Conservation (phyloP, 208 protist species). For the Trypanosoma lewisi region DNA sequence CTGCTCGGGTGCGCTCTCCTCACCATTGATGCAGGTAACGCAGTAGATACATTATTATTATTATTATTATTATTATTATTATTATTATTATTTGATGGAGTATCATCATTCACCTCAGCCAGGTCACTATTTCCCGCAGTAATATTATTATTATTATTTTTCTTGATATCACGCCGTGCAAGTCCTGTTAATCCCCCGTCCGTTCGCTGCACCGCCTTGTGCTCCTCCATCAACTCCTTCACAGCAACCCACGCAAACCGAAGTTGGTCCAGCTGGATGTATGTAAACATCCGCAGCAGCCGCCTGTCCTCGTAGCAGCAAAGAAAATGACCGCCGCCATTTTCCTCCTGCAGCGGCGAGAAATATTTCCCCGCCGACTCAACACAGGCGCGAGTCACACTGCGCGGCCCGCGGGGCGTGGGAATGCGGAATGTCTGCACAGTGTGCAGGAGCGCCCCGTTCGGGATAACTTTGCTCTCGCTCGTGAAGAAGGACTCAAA, state of each 20-base stretch:
- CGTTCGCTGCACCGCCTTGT: conserved; percentile 41
- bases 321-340: conserved; percentile 60
- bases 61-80: too few species aligned
- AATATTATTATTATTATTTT: conserved; percentile 43
- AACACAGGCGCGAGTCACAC: conserved; percentile 57
- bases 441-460: conserved; percentile 47
- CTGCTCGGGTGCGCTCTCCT: conserved; percentile 30
- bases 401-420: conserved; percentile 61
- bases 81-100: too few species aligned
- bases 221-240: conserved; percentile 64
- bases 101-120: neutral
- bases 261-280: conserved; percentile 71
- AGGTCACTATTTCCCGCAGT: neutral
- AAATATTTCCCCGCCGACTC: conserved; percentile 61
- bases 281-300: conserved; percentile 53
- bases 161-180: conserved; percentile 60
- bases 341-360: conserved; percentile 52
- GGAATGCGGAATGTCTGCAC: conserved; percentile 56
- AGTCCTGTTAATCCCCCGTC: conserved; percentile 66
- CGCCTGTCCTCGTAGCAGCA: conserved; percentile 56
- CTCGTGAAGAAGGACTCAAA: conserved; percentile 58
- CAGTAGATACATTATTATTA: too few species aligned
- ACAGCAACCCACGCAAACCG: conserved; percentile 69
- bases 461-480: conserved; percentile 46
- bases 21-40: neutral